These are phyloP conservation scores for Yamadazyma sp. DNA, from an alignment of 1,139 yeast genomes.

Conservation along the genomic window DNA sequence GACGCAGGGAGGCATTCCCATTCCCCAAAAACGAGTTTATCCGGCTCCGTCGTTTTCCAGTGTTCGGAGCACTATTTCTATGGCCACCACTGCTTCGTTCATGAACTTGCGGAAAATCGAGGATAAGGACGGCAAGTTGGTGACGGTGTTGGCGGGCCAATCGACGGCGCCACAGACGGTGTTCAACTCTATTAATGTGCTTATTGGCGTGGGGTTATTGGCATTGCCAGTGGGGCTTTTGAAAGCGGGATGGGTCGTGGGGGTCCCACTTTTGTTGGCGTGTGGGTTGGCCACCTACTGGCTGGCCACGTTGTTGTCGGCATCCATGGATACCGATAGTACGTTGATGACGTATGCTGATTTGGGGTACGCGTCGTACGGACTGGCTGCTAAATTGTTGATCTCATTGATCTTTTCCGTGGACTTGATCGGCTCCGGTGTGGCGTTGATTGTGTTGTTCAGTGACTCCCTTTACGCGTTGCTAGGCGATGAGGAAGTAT, in stretches of 20 bases:
- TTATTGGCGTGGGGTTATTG: conserved; percentile 50
- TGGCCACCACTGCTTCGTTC: conserved; percentile 50
- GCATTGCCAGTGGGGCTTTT: conserved; percentile 49
- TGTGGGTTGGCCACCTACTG: conserved; percentile 46
- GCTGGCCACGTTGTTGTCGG: conserved; percentile 44
- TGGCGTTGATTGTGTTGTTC: conserved; percentile 52
- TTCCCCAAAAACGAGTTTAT: conserved; percentile 18
- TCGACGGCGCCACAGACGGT: conserved; percentile 58
- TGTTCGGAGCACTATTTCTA: conserved; percentile 34
- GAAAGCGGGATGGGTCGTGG: conserved; percentile 48
- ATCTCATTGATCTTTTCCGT: conserved; percentile 43
- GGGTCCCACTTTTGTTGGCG: conserved; percentile 36
- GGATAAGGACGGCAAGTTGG: conserved; percentile 69
- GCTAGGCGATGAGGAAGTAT: conserved; percentile 36
- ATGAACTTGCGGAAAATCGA: conserved; percentile 65
- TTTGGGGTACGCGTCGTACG: conserved; percentile 74
- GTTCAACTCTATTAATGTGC: conserved; percentile 47
- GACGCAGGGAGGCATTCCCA: conserved; percentile 23
- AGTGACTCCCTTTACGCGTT: conserved; percentile 52
- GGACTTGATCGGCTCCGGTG: conserved; percentile 59
- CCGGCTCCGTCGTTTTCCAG: conserved; percentile 40
- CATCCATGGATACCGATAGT: conserved; percentile 64
- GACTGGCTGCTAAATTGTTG: conserved; percentile 41
- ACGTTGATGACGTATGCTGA: conserved; percentile 88
- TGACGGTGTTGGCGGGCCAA: conserved; percentile 76